Evolutionary conservation across 176 grass and related monocot genomes (phyloP).

Genomic region (Hyparrhenia diplandra): DNA sequence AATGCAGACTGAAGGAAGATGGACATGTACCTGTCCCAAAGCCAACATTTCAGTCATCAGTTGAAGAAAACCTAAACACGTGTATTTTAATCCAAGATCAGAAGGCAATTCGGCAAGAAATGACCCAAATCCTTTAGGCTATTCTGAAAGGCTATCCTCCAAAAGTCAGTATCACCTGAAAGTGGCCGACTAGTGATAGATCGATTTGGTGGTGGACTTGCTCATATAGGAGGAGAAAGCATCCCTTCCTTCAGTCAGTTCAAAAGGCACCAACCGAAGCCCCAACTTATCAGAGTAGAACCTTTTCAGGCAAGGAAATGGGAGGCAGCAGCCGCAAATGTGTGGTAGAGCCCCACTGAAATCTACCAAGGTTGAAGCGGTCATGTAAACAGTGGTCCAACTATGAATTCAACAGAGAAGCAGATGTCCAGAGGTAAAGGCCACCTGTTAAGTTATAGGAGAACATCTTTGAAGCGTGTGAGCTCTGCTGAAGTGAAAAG

Average conservation of each 20-base stretch:
- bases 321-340: slow-evolving; percentile 17
- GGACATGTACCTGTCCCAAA: slow-evolving; percentile 17
- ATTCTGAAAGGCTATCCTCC: slow-evolving; percentile 38
- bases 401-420: slow-evolving; percentile 11
- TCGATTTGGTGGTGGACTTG: neutral
- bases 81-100: slow-evolving; percentile 15
- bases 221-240: slow-evolving; percentile 43
- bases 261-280: slow-evolving; percentile 19
- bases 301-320: slow-evolving; percentile 32
- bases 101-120: slow-evolving; percentile 7
- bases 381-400: neutral
- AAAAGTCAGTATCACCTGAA: slow-evolving; percentile 48
- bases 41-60: slow-evolving; percentile 2
- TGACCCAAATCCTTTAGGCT: slow-evolving; percentile 29
- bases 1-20: slow-evolving; percentile 24
- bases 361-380: slow-evolving; percentile 16
- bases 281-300: slow-evolving; percentile 14
- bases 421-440: slow-evolving; percentile 23
- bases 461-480: slow-evolving; percentile 45
- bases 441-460: slow-evolving; percentile 36
- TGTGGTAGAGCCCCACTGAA: slow-evolving; percentile 7
- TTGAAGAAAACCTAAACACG: slow-evolving; percentile 3
- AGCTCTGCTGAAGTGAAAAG: slow-evolving; percentile 32
- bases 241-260: slow-evolving; percentile 25
- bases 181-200: neutral